Base-by-base conservation (phyloP, 805 yeast species). In the Zygoascus flipseniorum region DNA sequence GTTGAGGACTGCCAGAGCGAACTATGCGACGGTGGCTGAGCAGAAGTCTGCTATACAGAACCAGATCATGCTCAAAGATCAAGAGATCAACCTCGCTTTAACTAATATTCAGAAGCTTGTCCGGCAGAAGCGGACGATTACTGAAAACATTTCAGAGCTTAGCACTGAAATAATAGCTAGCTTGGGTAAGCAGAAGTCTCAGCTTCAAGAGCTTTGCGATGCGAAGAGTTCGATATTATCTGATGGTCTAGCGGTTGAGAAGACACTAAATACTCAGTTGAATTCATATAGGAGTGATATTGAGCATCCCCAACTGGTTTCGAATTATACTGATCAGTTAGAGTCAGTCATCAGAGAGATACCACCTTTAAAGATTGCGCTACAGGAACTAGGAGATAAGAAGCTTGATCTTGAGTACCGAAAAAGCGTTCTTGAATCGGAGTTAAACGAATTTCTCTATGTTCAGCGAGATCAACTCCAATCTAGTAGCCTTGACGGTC, bases 381-480 rank as follows among this genome's bases (percentile, higher is more conserved):
- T 83, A 45, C 73, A 75, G 47, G 58, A 59, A 4, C 55, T 77
- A 2, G 75, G 74, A 0, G 69, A 68, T 2, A 58, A 67, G 41
- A 66, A 81, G 19, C 65, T 76, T 0, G 71, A 67, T 1, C 55
- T 78, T 5, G 85, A 82, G 55, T 67, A 80, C 11, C 69, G 72
- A 16, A 65, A 79, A 14, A 72, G 79, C 0, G 64, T 69, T 0
- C 58, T 78, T 8, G 78, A 78, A 47, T 73, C 85, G 2, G 89
- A 83, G 56, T 64, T 87, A 43, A 66, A 71, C n/a, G 81, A 82
- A 31, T 82, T 76, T 50, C 70, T 82, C 46, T 68, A 74, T 43
- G 86, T 88, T 11, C 79, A 79, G 54, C 65, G 72, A 52, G 69
- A 68, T 23, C 76, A 76, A 39, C 56, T 80, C 16, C 53, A 45